Evolutionary conservation across 139 green algal species (phyloP), one percentile per base, ranked within the genome.

Genomic region (Closterium sp.): DNA sequence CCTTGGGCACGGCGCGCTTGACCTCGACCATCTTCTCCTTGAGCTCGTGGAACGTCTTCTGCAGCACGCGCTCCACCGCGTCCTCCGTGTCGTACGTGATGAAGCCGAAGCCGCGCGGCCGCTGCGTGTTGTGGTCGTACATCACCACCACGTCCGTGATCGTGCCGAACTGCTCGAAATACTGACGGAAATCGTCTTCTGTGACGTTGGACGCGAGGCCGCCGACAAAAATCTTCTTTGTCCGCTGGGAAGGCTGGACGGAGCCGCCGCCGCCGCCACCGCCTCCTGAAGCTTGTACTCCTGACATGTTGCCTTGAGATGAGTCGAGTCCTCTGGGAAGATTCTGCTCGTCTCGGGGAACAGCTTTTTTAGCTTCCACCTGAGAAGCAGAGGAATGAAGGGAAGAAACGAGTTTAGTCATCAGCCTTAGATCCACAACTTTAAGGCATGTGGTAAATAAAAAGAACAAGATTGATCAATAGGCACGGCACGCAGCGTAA

Each of bases 71-170:
- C n/a, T n/a, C n/a, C n/a, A n/a, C n/a, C n/a, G n/a, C n/a, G n/a
- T n/a, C n/a, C n/a, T n/a, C n/a, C n/a, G n/a, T n/a, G n/a, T 94
- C 94, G 85, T 98, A 99, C 7, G 97, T 99, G 33, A 99, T 96
- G 89, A 99, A 99, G 21, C 98, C 97, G 94, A 99, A 99, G n/a
- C 97, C 97, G 28, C 97, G 95, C 0, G 97, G 97, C 23, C 97
- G 94, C 90, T 97, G 96, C 94, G 97, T 98, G 35, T 98, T 96
- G 86, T 98, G 97, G 94, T 99, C 97, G 91, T 98, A 98, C 97
- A 99, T 98, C 36, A 99, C 97, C 87, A 98, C 97, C 9, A 96
- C 96, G 66, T 98, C 97, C 34, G 97, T 95, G 33, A 99, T 92
- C 33, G 95, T 92, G 2, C 97, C 97, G 91, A 97, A 99, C 35